phyloP scores from a whole-genome alignment of 495 filamentous ascomycete species.

The Immersiella caudata region DNA sequence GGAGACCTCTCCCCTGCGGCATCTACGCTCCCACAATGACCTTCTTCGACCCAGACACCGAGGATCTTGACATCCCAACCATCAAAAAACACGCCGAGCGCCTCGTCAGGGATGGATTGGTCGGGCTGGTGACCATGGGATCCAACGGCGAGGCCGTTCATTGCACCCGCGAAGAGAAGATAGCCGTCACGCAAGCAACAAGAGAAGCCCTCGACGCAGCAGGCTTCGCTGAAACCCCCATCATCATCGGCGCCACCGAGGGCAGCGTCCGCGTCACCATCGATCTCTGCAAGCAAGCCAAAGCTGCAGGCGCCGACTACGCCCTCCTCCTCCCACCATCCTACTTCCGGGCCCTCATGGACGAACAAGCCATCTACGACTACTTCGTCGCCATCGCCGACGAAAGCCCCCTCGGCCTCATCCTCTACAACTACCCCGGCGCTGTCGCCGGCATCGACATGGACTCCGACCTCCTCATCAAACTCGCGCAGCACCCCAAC shows the following conservation, averaged over 20 bases:
- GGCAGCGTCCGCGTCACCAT: slow-evolving; percentile 78
- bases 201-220: slow-evolving; percentile 82
- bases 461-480: slow-evolving; percentile 85
- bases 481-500: slow-evolving; percentile 78
- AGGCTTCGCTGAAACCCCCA: slow-evolving; percentile 72
- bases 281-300: slow-evolving; percentile 69
- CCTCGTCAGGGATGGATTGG: slow-evolving; percentile 78
- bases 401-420: slow-evolving; percentile 71
- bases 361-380: slow-evolving; percentile 73
- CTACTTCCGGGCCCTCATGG: slow-evolving; percentile 80
- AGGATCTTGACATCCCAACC: slow-evolving; percentile 78
- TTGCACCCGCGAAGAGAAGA: slow-evolving; percentile 72
- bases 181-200: slow-evolving; percentile 74
- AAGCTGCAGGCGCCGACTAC: slow-evolving; percentile 74
- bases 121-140: slow-evolving; percentile 84
- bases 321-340: slow-evolving; percentile 76
- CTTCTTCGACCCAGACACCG: slow-evolving; percentile 80
- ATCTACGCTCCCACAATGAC: slow-evolving; percentile 92
- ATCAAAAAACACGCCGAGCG: slow-evolving; percentile 81
- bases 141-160: slow-evolving; percentile 90
- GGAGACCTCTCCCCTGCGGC: slow-evolving; percentile 73
- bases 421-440: slow-evolving; percentile 90
- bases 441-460: slow-evolving; percentile 91
- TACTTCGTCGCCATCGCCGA: slow-evolving; percentile 81
- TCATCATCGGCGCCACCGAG: slow-evolving; percentile 80